phyloP scores from a whole-genome alignment of 2,329 filamentous ascomycete genomes.

The Blastomyces silverae region DNA sequence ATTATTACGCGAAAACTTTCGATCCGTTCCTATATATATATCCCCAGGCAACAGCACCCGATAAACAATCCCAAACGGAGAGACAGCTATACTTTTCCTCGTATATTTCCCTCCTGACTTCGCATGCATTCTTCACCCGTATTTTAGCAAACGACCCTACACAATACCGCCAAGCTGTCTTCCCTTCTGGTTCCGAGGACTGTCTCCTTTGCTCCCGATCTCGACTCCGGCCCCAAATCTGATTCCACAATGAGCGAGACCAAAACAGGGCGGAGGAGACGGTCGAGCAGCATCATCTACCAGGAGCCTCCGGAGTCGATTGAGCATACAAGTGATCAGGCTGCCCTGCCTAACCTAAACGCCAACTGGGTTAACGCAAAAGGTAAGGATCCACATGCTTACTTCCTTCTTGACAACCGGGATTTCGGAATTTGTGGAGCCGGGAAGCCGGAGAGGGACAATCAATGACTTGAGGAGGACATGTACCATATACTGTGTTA shows the following conservation, averaged over 20 bases:
- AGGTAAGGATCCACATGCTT: constrained; percentile 53
- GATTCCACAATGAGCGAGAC: constrained; percentile 57
- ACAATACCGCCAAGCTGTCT: constrained; percentile 93
- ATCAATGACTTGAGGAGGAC: neutral
- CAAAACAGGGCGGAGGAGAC: constrained; percentile 70
- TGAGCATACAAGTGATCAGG: constrained; percentile 96
- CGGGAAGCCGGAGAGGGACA: constrained; percentile 13
- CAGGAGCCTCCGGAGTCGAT: constrained; percentile 94
- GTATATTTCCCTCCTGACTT: neutral
- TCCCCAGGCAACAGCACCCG: constrained; percentile 1
- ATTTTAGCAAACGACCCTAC: constrained; percentile 8
- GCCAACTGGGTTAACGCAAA: constrained; percentile 99
- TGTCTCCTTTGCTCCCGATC: constrained; percentile 83
- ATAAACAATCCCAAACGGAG: neutral
- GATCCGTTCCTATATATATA: neutral
- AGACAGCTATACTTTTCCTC: neutral
- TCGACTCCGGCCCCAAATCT: constrained; percentile 56
- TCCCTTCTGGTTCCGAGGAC: constrained; percentile 82
- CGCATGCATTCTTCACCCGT: neutral
- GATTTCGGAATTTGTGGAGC: neutral
- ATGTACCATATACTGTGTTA: constrained; percentile 1
- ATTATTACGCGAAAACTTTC: neutral
- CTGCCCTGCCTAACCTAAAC: constrained; percentile 88
- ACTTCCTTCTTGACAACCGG: neutral
- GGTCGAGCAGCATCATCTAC: constrained; percentile 98